Evolutionary conservation across 2,329 filamentous ascomycete species (phyloP).

Genomic region (Sarocladiaceae sp.): DNA sequence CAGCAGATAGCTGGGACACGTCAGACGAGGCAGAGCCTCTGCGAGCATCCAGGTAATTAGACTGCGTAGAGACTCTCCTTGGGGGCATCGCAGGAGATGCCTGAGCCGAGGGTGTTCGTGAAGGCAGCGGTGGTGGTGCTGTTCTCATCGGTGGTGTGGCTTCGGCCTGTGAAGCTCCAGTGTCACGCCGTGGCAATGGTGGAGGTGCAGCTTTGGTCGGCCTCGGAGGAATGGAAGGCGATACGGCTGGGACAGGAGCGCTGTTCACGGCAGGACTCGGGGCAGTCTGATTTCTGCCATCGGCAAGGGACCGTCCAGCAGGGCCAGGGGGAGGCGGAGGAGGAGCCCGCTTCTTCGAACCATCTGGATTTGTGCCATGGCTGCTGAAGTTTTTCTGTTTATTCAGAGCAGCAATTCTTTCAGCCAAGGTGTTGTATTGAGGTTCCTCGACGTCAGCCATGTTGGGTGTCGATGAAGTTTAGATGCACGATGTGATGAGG

Average conservation of each 20-base stretch:
- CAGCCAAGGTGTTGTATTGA: conserved; percentile 52
- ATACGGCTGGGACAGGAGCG: conserved; percentile 25
- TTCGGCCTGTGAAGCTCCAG: conserved; percentile 16
- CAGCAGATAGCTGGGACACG: conserved; percentile 44
- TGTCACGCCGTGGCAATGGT: conserved; percentile 28
- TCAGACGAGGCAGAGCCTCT: conserved; percentile 54
- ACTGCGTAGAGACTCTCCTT: conserved; percentile 40
- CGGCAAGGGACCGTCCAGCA: conserved; percentile 33
- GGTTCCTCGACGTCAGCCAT: conserved; percentile 60
- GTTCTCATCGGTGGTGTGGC: background rate
- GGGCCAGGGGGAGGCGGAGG: conserved; percentile 21
- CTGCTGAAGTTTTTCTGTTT: conserved; percentile 50
- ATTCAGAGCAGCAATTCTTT: conserved; percentile 59
- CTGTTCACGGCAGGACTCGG: conserved; percentile 14
- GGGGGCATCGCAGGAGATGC: conserved; percentile 44
- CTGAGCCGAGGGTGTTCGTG: conserved; percentile 21
- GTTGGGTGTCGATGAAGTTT: background rate
- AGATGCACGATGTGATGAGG: background rate
- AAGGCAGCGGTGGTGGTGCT: conserved; percentile 30
- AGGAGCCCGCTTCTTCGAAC: conserved; percentile 34
- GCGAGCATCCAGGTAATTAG: conserved; percentile 31
- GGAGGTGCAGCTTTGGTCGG: conserved; percentile 25
- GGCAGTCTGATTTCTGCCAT: conserved; percentile 28
- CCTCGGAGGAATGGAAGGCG: conserved; percentile 34
- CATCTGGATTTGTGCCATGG: conserved; percentile 22